Percentiles rank a stretch among this genome's conserved stretches.
Conservation (phyloP, 1,284 basidiomycete species). For the Farysia itapuensis region DNA sequence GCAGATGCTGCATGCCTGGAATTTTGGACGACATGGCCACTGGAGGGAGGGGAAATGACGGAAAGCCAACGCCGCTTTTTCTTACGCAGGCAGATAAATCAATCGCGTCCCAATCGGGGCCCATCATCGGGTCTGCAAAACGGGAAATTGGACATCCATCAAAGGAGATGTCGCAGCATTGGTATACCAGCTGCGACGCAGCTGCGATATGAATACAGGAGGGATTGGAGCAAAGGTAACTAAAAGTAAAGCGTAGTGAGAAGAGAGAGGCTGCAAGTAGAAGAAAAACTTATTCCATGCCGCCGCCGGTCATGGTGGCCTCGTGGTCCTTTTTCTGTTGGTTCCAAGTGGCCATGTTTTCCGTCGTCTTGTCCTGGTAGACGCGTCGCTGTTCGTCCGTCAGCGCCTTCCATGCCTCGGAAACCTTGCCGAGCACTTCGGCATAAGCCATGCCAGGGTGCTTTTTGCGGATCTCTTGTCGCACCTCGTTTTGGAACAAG, state of each 20-base stretch:
- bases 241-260: too few relatives aligned
- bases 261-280: too few relatives aligned
- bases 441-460: slow-evolving; percentile 44
- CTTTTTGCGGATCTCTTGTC: slow-evolving; percentile 46
- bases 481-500: slow-evolving; percentile 54
- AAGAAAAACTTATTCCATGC: too few relatives aligned
- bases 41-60: not conserved
- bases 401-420: slow-evolving; percentile 48
- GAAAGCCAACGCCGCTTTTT: not conserved
- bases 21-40: slow-evolving; percentile 38
- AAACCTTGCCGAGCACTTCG: slow-evolving; percentile 47
- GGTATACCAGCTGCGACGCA: too few relatives aligned
- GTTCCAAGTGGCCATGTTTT: slow-evolving; percentile 47
- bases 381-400: slow-evolving; percentile 45
- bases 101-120: too few relatives aligned
- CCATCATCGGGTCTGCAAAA: too few relatives aligned
- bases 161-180: too few relatives aligned
- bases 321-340: slow-evolving; percentile 47
- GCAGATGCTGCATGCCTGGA: slow-evolving; percentile 43
- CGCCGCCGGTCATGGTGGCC: slow-evolving; percentile 11
- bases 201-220: too few relatives aligned
- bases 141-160: too few relatives aligned
- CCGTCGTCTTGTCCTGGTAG: slow-evolving; percentile 48
- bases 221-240: too few relatives aligned
- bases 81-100: too few relatives aligned